Conservation (phyloP, 805 yeast genomes). For the Saturnispora silvae region DNA sequence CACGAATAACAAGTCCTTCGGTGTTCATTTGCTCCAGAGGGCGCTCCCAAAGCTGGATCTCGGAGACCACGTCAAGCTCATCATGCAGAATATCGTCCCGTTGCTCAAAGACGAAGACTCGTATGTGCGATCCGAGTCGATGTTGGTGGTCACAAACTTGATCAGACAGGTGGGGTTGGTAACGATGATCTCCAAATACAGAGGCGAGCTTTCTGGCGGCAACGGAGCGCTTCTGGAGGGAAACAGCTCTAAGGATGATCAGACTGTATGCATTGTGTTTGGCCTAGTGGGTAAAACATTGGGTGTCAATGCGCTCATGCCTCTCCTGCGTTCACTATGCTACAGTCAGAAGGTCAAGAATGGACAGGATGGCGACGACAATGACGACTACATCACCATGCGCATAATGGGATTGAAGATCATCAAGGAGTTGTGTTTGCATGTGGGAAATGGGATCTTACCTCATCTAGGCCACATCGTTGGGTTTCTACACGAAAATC, state of each 20-base stretch:
- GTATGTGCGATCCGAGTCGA: conserved; percentile 64
- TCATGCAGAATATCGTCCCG: no score
- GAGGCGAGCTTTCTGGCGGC: conserved; percentile 80
- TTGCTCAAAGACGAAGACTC: conserved; percentile 69
- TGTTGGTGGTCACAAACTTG: conserved; percentile 64
- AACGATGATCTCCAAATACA: conserved; percentile 62
- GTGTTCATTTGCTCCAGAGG: no score
- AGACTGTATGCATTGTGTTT: conserved; percentile 65
- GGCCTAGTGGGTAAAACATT: conserved; percentile 77
- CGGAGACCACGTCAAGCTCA: no score
- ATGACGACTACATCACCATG: conserved; percentile 62
- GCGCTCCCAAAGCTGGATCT: no score
- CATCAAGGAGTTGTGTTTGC: conserved; percentile 62
- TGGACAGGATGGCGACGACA: no score
- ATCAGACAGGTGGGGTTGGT: conserved; percentile 77
- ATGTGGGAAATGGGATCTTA: conserved; percentile 60
- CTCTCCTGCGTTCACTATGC: conserved; percentile 75
- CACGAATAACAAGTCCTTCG: no score
- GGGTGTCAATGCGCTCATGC: conserved; percentile 62
- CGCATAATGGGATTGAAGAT: conserved; percentile 74
- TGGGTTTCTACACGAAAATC: conserved; percentile 56
- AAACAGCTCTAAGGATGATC: conserved; percentile 78
- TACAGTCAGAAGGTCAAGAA: no score
- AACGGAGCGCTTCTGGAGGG: no score
- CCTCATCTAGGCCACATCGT: conserved; percentile 65